These are phyloP conservation scores for Colletotrichum endophyticum DNA, from an alignment of 2,329 filamentous ascomycete genomes.

Conservation along the genomic window DNA sequence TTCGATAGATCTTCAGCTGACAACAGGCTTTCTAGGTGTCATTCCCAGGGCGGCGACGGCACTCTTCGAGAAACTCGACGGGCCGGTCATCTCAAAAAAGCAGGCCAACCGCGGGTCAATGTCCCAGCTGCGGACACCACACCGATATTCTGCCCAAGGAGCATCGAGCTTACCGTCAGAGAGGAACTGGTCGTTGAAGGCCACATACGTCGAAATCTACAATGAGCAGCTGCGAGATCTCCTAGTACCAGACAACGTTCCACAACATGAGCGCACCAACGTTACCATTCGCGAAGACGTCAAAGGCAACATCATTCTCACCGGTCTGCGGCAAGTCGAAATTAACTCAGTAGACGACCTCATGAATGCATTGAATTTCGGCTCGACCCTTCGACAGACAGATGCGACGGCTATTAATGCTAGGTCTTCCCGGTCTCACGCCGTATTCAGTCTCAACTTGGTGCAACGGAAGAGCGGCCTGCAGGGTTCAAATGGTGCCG, in stretches of 20 bases:
- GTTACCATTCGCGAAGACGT: slow-evolving; percentile 95
- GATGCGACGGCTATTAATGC: slow-evolving; percentile 98
- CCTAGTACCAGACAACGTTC: slow-evolving; percentile 76
- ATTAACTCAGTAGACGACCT: slow-evolving; percentile 94
- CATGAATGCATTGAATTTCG: slow-evolving; percentile 86
- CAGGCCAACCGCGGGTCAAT: slow-evolving; percentile 67
- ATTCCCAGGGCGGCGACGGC: slow-evolving; percentile 87
- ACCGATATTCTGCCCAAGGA: slow-evolving; percentile 72
- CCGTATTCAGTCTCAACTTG: slow-evolving; percentile 94
- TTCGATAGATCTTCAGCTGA: background rate
- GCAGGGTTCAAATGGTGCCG: slow-evolving; percentile 58
- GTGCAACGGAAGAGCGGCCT: slow-evolving; percentile 78
- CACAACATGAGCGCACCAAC: slow-evolving; percentile 70
- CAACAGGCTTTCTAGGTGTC: slow-evolving; percentile 67
- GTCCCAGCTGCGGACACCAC: slow-evolving; percentile 80
- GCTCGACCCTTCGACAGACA: slow-evolving; percentile 92
- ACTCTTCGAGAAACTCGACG: slow-evolving; percentile 87
- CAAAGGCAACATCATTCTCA: slow-evolving; percentile 93
- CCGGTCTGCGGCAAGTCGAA: slow-evolving; percentile 84
- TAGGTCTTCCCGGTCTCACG: slow-evolving; percentile 95
- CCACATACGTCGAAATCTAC: slow-evolving; percentile 97
- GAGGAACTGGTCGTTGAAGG: slow-evolving; percentile 88
- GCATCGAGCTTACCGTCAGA: slow-evolving; percentile 53
- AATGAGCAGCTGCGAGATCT: slow-evolving; percentile 95
- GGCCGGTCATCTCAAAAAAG: slow-evolving; percentile 65